phyloP scores from a whole-genome alignment of 2,329 filamentous ascomycete genomes.

The Hypoxylon sp. region DNA sequence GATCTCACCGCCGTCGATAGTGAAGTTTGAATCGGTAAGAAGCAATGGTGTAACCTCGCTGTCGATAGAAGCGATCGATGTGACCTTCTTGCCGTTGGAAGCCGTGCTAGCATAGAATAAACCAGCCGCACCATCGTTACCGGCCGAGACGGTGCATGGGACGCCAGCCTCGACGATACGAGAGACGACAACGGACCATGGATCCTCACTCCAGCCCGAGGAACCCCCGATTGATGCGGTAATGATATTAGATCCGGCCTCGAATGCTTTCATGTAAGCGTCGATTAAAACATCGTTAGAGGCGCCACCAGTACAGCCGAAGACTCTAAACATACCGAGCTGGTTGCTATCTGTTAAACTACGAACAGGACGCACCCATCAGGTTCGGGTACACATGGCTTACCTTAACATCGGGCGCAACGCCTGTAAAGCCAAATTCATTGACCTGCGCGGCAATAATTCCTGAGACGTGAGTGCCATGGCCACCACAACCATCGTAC shows the following conservation, averaged over 20 bases:
- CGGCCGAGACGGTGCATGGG: constrained; percentile 67
- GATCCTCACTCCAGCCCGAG: constrained; percentile 67
- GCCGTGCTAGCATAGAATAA: constrained; percentile 66
- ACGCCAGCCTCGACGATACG: constrained; percentile 69
- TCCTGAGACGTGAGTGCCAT: constrained; percentile 74
- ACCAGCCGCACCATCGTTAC: constrained; percentile 64
- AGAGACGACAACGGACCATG: constrained; percentile 65
- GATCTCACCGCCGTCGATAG: constrained; percentile 55
- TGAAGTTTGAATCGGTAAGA: constrained; percentile 60
- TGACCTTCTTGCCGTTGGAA: constrained; percentile 63
- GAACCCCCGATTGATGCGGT: constrained; percentile 68
- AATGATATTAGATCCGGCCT: constrained; percentile 72
- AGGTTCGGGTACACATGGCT: too few relatives aligned
- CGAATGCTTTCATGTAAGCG: constrained; percentile 72
- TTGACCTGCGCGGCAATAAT: constrained; percentile 72
- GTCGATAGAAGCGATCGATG: constrained; percentile 66
- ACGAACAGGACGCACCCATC: too few relatives aligned
- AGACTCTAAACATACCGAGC: constrained; percentile 70
- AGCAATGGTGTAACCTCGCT: constrained; percentile 62
- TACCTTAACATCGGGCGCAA: constrained; percentile 68
- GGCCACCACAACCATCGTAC: constrained; percentile 68
- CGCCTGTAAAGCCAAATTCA: constrained; percentile 69
- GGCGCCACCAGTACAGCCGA: constrained; percentile 67
- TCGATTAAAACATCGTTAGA: constrained; percentile 70
- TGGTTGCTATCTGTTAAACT: too few relatives aligned